Percentiles rank a stretch among this genome's conserved stretches.
These are phyloP conservation scores for Cytidiella melzeri DNA, from an alignment of 768 basidiomycete genomes.

Conservation along the genomic window DNA sequence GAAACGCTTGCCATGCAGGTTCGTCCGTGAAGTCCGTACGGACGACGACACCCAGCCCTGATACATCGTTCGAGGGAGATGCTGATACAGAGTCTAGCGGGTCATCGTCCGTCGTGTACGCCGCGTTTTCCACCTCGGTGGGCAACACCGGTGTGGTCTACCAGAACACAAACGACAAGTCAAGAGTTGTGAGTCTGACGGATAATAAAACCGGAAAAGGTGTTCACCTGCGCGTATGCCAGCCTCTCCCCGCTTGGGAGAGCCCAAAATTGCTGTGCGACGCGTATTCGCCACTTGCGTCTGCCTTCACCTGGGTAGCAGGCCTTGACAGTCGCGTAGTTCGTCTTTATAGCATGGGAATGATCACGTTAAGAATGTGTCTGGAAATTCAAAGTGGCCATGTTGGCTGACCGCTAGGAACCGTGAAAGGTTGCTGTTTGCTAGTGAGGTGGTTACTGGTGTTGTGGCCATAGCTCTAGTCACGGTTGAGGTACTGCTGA, in stretches of 20 bases:
- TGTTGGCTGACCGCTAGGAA: constrained; percentile 16
- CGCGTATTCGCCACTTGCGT: constrained; percentile 47
- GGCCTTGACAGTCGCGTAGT: constrained; percentile 39
- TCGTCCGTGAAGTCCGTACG: constrained; percentile 71
- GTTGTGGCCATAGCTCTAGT: too few relatives aligned
- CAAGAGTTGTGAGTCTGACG: constrained; percentile 5
- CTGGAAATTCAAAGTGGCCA: too few relatives aligned
- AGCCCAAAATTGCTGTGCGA: constrained; percentile 46
- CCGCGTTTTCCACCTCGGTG: constrained; percentile 16
- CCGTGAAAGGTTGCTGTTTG: constrained; percentile 8
- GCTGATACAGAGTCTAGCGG: constrained; percentile 40
- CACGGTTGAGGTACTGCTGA: too few relatives aligned
- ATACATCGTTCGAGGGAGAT: constrained; percentile 37
- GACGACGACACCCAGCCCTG: constrained; percentile 56
- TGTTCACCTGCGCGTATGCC: constrained; percentile 16
- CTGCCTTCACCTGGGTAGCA: constrained; percentile 48
- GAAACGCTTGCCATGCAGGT: constrained; percentile 56
- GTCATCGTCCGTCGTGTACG: constrained; percentile 40
- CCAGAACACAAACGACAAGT: constrained; percentile 7
- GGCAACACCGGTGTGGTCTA: constrained; percentile 12
- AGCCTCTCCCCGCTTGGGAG: constrained; percentile 21
- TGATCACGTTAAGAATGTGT: not conserved
- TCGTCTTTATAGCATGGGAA: constrained; percentile 20
- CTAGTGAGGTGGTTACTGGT: constrained; percentile 1
- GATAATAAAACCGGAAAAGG: too few relatives aligned